phyloP scores from a whole-genome alignment of 1,284 basidiomycete species.

The Cutaneotrichosporon mucoides region DNA sequence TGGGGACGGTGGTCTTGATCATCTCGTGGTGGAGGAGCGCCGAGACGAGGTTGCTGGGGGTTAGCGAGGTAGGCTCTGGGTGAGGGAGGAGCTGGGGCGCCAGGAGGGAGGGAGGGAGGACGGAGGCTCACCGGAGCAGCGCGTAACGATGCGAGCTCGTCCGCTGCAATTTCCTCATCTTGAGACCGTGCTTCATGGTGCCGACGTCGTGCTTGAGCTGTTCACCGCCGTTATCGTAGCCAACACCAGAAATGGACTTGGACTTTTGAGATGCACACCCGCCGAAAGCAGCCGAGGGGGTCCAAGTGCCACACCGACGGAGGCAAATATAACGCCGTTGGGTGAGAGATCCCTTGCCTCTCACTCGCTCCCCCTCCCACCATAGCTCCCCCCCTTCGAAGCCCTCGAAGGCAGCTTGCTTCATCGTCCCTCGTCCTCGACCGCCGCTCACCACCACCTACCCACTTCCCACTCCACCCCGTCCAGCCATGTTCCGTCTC shows the following conservation, averaged over 20 bases:
- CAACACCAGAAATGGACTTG: too few species aligned
- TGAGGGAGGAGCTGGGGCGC: too few species aligned
- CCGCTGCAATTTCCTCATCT: conserved; percentile 81
- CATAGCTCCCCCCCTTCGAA: too few species aligned
- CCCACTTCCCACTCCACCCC: not conserved
- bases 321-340: conserved; percentile 6
- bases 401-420: too few species aligned
- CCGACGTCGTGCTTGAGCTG: not conserved
- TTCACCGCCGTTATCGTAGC: too few species aligned
- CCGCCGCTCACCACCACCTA: not conserved
- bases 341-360: not conserved
- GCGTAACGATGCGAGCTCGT: conserved; percentile 80
- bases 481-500: conserved; percentile 36
- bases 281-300: too few species aligned
- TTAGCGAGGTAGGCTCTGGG: not conserved
- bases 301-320: conserved; percentile 8
- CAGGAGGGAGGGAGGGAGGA: not conserved
- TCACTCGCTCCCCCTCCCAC: not conserved
- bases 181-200: conserved; percentile 84
- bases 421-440: too few species aligned
- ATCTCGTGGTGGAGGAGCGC: conserved; percentile 93
- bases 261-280: conserved; percentile 6
- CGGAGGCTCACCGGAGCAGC: conserved; percentile 67
- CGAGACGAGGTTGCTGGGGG: conserved; percentile 80
- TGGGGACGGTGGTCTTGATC: conserved; percentile 93